Evolutionary conservation across 1,284 basidiomycete species (phyloP).

Genomic region (Schizopora paradoxa): DNA sequence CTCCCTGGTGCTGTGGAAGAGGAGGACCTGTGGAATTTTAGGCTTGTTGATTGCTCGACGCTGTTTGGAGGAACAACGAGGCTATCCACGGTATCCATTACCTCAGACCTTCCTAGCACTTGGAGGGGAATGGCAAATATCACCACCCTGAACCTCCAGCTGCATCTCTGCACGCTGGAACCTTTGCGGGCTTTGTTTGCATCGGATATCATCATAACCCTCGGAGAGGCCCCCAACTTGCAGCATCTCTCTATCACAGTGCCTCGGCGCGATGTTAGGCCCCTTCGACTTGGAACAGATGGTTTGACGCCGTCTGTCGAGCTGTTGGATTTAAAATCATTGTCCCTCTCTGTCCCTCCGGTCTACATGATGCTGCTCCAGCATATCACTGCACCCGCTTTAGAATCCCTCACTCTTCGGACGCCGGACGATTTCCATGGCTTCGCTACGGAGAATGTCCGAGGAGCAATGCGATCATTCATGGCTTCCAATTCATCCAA

Average conservation of each 20-base stretch:
- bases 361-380: constrained; percentile 11
- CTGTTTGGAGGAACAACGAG: constrained; percentile 10
- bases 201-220: constrained; percentile 13
- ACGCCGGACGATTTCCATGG: constrained; percentile 34
- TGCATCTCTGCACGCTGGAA: constrained; percentile 11
- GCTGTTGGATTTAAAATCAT: constrained; percentile 11
- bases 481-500: constrained; percentile 36
- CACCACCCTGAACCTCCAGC: constrained; percentile 10
- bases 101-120: constrained; percentile 9
- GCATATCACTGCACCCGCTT: constrained; percentile 38
- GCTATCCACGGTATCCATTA: constrained; percentile 8
- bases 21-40: neutral
- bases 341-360: constrained; percentile 12
- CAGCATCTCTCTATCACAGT: constrained; percentile 10
- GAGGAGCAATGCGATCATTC: constrained; percentile 36
- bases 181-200: constrained; percentile 8
- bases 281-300: constrained; percentile 5
- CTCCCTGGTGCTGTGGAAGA: constrained; percentile 8
- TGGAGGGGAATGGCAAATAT: constrained; percentile 13
- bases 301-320: constrained; percentile 2
- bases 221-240: constrained; percentile 12
- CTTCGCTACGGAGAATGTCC: constrained; percentile 36
- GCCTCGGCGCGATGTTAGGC: constrained; percentile 8
- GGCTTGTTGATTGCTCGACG: constrained; percentile 2
- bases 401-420: constrained; percentile 43